phyloP scores from a whole-genome alignment of 1,284 basidiomycete genomes.

The Moesziomyces sp. region DNA sequence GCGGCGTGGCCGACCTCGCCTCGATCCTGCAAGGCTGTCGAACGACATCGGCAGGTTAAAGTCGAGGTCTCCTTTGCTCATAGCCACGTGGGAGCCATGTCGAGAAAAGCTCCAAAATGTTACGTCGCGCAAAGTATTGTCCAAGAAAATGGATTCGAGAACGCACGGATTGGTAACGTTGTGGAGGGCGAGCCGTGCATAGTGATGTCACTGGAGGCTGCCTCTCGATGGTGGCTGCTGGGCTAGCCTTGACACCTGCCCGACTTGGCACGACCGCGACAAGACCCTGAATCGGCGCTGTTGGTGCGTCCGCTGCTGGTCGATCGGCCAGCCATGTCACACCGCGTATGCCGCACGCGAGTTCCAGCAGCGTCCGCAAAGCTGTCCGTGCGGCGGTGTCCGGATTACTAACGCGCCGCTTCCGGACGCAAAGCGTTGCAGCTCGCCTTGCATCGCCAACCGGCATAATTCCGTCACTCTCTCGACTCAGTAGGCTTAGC shows the following conservation, averaged over 20 bases:
- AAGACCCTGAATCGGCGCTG: neutral
- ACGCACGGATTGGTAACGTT: slow-evolving; percentile 4
- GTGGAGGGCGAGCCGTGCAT: slow-evolving; percentile 13
- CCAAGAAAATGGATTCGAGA: neutral
- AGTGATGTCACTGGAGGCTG: slow-evolving; percentile 17
- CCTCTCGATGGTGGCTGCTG: slow-evolving; percentile 3
- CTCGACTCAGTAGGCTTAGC: no score
- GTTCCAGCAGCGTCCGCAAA: neutral
- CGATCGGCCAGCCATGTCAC: neutral
- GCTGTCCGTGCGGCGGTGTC: neutral
- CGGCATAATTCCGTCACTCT: neutral
- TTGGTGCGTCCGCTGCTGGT: neutral
- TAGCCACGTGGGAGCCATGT: no score
- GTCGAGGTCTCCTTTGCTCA: no score
- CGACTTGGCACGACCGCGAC: no score
- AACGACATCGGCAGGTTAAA: no score
- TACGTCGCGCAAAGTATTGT: neutral
- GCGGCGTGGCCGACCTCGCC: no score
- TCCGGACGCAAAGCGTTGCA: neutral
- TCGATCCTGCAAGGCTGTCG: no score
- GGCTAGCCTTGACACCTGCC: neutral
- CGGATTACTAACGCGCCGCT: neutral
- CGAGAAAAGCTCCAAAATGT: no score
- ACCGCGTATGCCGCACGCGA: neutral
- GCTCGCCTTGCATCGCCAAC: no score